Evolutionary conservation across 2,329 filamentous ascomycete species (phyloP).

Genomic region (Colletotrichum lindemuthianum): DNA sequence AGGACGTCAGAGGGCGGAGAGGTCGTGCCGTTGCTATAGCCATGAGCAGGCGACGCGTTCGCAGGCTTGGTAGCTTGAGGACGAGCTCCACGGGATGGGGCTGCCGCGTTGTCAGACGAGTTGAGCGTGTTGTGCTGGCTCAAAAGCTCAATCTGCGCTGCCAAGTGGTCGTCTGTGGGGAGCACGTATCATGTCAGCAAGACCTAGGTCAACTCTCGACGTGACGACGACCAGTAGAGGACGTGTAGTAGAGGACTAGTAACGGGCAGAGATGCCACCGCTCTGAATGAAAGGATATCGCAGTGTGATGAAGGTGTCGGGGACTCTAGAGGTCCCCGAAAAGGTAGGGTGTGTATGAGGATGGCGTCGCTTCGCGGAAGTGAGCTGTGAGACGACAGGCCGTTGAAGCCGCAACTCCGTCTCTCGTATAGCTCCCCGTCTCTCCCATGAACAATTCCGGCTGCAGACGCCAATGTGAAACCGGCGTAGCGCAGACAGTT

Average conservation of each 20-base stretch:
- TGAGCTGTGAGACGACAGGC: slow-evolving; percentile 9
- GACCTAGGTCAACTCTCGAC: slow-evolving; percentile 8
- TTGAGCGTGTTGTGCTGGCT: slow-evolving; percentile 50
- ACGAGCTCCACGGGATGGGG: slow-evolving; percentile 39
- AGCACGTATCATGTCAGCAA: slow-evolving; percentile 34
- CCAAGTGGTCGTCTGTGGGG: slow-evolving; percentile 45
- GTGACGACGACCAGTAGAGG: slow-evolving; percentile 1
- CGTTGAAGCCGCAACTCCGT: slow-evolving; percentile 3
- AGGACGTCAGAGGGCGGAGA: slow-evolving; percentile 47
- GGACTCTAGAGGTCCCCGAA: slow-evolving; percentile 12
- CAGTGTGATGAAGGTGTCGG: slow-evolving; percentile 8
- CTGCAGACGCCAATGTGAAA: not conserved
- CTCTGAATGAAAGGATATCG: slow-evolving; percentile 9
- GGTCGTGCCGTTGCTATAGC: slow-evolving; percentile 52
- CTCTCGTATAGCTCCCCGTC: slow-evolving; percentile 5
- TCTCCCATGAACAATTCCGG: not conserved
- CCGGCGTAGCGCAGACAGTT: slow-evolving; percentile 1
- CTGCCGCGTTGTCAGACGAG: slow-evolving; percentile 43
- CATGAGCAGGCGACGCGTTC: slow-evolving; percentile 52
- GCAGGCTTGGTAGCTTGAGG: slow-evolving; percentile 44
- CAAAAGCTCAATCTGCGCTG: slow-evolving; percentile 56
- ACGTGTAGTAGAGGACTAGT: not conserved
- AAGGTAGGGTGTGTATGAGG: slow-evolving; percentile 8
- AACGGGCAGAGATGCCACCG: not conserved
- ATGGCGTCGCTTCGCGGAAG: not conserved